phyloP scores from a whole-genome alignment of 371 early-diverging fungal genomes.

The Parasitella parasitica region DNA sequence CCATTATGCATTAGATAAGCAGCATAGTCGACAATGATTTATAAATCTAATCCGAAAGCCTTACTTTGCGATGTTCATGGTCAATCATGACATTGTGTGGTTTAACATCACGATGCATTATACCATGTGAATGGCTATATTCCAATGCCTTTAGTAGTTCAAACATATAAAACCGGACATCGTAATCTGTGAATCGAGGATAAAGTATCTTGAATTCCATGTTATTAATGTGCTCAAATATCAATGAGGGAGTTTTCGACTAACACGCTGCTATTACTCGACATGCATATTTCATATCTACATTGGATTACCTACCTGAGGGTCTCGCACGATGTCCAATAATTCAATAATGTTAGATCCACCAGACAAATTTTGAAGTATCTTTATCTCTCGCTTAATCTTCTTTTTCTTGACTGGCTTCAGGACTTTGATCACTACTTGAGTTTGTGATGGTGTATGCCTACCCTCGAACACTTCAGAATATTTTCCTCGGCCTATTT shows the following conservation, averaged over 20 bases:
- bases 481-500: conserved; percentile 99
- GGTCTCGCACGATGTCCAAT: conserved; percentile 96
- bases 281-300: background rate
- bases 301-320: conserved; percentile 54
- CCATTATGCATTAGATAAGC: background rate
- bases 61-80: conserved; percentile 85
- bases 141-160: conserved; percentile 97
- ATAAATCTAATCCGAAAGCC: background rate
- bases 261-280: background rate
- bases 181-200: conserved; percentile 84
- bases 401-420: conserved; percentile 99
- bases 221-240: conserved; percentile 95
- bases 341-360: conserved; percentile 95
- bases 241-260: conserved; percentile 93
- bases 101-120: conserved; percentile 99
- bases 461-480: conserved; percentile 99
- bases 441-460: conserved; percentile 69
- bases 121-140: conserved; percentile 97
- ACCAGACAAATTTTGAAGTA: conserved; percentile 95
- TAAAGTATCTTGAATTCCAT: conserved; percentile 74
- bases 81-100: conserved; percentile 99
- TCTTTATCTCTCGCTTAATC: conserved; percentile 99
- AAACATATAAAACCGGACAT: conserved; percentile 94
- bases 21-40: background rate
- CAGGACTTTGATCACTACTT: conserved; percentile 98